Conservation (phyloP, 2,329 filamentous ascomycete genomes). For the Colletotrichum sansevieriae region DNA sequence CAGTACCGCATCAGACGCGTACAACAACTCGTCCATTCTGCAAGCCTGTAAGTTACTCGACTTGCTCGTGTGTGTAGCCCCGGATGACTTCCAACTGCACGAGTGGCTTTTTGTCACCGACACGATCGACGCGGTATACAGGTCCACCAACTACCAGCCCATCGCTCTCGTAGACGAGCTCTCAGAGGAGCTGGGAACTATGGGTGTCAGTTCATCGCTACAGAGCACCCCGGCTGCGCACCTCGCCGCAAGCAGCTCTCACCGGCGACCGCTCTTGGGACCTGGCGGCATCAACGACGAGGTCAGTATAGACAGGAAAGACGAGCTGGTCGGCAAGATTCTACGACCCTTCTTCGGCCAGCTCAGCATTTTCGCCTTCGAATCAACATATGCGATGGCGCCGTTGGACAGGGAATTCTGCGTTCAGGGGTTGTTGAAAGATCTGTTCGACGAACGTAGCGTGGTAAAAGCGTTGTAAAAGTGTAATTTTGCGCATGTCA, state of each 20-base stretch:
- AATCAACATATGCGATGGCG: slow-evolving; percentile 90
- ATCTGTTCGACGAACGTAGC: slow-evolving; percentile 84
- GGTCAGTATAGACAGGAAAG: slow-evolving; percentile 69
- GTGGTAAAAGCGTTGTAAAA: slow-evolving; percentile 70
- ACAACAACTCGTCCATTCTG: slow-evolving; percentile 81
- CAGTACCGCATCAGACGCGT: slow-evolving; percentile 75
- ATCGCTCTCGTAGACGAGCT: slow-evolving; percentile 87
- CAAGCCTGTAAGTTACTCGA: slow-evolving; percentile 97
- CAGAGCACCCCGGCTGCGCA: slow-evolving; percentile 55
- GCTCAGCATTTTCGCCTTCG: slow-evolving; percentile 92
- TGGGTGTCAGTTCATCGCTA: slow-evolving; percentile 49
- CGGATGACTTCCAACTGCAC: slow-evolving; percentile 97
- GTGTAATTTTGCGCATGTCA: slow-evolving; percentile 7
- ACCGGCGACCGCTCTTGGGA: slow-evolving; percentile 64
- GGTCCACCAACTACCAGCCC: slow-evolving; percentile 75
- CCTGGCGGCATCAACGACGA: slow-evolving; percentile 68
- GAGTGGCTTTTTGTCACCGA: slow-evolving; percentile 99
- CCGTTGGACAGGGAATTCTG: slow-evolving; percentile 75
- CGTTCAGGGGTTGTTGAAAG: slow-evolving; percentile 73
- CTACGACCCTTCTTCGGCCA: slow-evolving; percentile 91
- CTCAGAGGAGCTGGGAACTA: slow-evolving; percentile 77
- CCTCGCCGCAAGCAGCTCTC: slow-evolving; percentile 51
- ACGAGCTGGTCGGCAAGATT: slow-evolving; percentile 81
- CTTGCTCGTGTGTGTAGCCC: slow-evolving; percentile 84
- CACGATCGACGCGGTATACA: slow-evolving; percentile 95